A percentile compares a stretch with the other conserved stretches of the same genome.
phyloP scores from a whole-genome alignment of 129 eudicot species.

The Chrysanthemum makinoi region DNA sequence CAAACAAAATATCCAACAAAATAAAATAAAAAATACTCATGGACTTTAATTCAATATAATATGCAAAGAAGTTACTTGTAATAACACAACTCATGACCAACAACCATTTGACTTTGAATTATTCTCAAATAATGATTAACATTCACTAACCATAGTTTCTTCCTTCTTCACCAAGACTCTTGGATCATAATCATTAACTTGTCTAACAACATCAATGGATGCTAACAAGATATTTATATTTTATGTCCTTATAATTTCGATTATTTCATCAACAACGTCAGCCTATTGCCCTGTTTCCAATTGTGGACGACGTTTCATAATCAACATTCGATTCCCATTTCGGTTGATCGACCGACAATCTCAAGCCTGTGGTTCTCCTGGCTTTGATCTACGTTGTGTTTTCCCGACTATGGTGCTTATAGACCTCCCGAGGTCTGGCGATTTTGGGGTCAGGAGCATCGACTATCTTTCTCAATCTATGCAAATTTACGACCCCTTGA shows the following conservation, averaged over 20 bases:
- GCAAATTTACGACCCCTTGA: constrained; percentile 40
- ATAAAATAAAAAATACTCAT: neutral
- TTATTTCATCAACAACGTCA: constrained; percentile 22
- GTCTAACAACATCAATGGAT: constrained; percentile 19
- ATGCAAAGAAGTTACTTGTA: constrained; percentile 8
- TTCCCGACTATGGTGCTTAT: constrained; percentile 21
- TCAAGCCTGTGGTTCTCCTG: constrained; percentile 35
- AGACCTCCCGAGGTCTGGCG: constrained; percentile 41
- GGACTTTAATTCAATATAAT: neutral
- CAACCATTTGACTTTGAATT: constrained; percentile 15
- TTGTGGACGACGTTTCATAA: constrained; percentile 28
- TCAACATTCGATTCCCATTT: constrained; percentile 47
- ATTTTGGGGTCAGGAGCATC: constrained; percentile 42
- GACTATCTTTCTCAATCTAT: constrained; percentile 40
- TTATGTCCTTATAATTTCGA: constrained; percentile 17
- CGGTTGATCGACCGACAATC: constrained; percentile 26
- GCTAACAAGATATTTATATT: neutral
- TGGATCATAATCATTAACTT: too few relatives aligned
- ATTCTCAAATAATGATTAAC: neutral
- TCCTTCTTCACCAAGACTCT: too few relatives aligned
- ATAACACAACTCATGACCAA: neutral
- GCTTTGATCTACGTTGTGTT: constrained; percentile 46
- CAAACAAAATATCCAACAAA: neutral
- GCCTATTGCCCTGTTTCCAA: constrained; percentile 29
- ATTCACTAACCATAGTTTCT: too few relatives aligned